Evolutionary conservation across 345 rosid genomes (phyloP).

Genomic region (Salix caprea): DNA sequence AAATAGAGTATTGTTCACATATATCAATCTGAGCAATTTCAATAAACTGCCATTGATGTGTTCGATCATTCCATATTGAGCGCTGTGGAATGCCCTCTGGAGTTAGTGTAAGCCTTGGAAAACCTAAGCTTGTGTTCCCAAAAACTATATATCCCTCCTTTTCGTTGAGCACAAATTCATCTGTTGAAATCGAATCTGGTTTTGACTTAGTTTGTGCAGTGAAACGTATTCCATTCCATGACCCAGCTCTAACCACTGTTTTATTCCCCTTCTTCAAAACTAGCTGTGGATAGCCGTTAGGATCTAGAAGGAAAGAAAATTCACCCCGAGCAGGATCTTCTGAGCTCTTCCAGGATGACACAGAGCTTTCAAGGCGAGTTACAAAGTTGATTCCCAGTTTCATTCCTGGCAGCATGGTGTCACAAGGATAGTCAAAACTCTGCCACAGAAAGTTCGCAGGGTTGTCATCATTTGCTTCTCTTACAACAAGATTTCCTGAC

Average conservation of each 20-base stretch:
- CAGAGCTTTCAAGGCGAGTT: no score
- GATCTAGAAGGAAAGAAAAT: constrained; percentile 2
- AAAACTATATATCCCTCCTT: not conserved
- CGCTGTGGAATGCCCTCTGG: not conserved
- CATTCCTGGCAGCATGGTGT: no score
- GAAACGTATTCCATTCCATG: not conserved
- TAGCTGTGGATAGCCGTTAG: constrained; percentile 21
- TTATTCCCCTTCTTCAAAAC: not conserved
- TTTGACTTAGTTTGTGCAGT: no score
- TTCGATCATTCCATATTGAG: not conserved
- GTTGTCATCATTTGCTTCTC: no score
- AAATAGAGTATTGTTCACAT: not conserved
- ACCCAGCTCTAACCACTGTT: constrained; percentile 1
- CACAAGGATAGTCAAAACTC: no score
- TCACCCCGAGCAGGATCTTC: constrained; percentile 18
- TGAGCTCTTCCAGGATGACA: constrained; percentile 1
- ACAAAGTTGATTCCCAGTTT: no score
- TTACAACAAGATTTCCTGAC: no score
- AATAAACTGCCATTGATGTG: not conserved
- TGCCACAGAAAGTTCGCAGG: no score
- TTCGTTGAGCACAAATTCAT: not conserved
- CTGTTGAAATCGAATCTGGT: not conserved
- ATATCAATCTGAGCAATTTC: not conserved
- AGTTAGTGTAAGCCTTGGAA: not conserved
- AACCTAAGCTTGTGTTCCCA: not conserved